A percentile compares a stretch with the other conserved stretches of the same genome.
These are phyloP conservation scores for Nicotiana rustica DNA, from an alignment of 305 asterid genomes.

Conservation along the genomic window DNA sequence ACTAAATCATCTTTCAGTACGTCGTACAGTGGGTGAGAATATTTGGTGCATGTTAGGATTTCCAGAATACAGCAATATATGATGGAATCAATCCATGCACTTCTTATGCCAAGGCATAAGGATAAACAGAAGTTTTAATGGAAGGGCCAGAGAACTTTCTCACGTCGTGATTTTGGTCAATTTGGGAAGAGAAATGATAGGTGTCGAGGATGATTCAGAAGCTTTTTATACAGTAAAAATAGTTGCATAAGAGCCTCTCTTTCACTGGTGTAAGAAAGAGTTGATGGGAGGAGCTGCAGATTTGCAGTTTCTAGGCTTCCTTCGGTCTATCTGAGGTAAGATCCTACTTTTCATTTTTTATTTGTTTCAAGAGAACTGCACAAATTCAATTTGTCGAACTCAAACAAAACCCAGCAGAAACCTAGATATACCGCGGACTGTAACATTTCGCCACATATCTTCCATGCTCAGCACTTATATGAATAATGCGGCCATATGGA, in stretches of 20 bases:
- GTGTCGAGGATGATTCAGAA: background rate
- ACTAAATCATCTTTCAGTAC: background rate
- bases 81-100: slow-evolving; percentile 6
- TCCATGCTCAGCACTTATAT: slow-evolving; percentile 88
- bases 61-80: background rate
- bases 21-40: background rate
- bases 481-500: slow-evolving; percentile 92
- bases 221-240: background rate
- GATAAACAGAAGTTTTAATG: background rate
- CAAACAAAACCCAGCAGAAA: slow-evolving; percentile 32
- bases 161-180: slow-evolving; percentile 4
- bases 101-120: background rate
- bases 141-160: background rate
- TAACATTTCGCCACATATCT: slow-evolving; percentile 89
- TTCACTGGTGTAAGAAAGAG: slow-evolving; percentile 18
- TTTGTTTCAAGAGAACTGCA: background rate
- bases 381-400: slow-evolving; percentile 18
- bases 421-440: slow-evolving; percentile 79
- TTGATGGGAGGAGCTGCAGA: background rate
- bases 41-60: background rate
- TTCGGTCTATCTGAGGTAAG: background rate
- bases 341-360: background rate
- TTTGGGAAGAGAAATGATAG: background rate
- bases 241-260: background rate
- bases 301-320: slow-evolving; percentile 4